Conservation (phyloP, 768 basidiomycete species). For the Crucibulum laeve region DNA sequence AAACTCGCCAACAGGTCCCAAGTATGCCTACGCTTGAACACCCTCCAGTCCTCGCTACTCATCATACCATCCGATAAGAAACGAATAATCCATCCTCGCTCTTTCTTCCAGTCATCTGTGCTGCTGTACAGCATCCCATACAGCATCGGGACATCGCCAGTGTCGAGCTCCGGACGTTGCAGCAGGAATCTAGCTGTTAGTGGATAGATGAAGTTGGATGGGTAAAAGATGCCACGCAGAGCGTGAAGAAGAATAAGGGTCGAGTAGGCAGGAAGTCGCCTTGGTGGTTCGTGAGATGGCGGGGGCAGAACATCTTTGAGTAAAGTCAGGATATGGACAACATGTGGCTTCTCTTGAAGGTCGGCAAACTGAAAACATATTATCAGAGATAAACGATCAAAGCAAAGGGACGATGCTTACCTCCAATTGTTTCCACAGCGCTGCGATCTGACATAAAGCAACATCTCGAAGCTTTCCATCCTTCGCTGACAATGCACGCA, state of each 20-base stretch:
- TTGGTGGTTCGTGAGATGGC: conserved; percentile 32
- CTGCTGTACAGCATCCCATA: conserved; percentile 84
- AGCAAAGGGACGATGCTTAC: conserved; percentile 31
- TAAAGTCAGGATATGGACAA: conserved; percentile 63
- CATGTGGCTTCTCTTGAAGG: conserved; percentile 76
- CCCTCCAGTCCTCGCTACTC: conserved; percentile 73
- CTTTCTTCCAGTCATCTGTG: conserved; percentile 79
- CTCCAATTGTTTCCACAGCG: conserved; percentile 56
- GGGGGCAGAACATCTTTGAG: conserved; percentile 55
- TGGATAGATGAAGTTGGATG: conserved; percentile 86
- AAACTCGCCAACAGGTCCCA: conserved; percentile 86
- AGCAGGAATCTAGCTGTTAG: conserved; percentile 83
- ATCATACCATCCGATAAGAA: conserved; percentile 81
- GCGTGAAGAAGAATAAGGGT: conserved; percentile 83
- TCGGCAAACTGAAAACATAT: conserved; percentile 43
- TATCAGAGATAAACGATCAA: conserved; percentile 1
- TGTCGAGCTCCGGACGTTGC: conserved; percentile 81
- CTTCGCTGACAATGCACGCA: conserved; percentile 69
- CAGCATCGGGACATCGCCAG: conserved; percentile 83
- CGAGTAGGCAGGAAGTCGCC: conserved; percentile 70
- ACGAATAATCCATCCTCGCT: conserved; percentile 84
- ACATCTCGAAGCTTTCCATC: conserved; percentile 55
- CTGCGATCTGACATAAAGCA: conserved; percentile 57
- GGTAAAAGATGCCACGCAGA: conserved; percentile 78
- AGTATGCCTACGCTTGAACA: conserved; percentile 76